Evolutionary conservation across 495 filamentous ascomycete species (phyloP), one percentile per base, ranked within the genome.

Genomic region (Podospora tetraspora): DNA sequence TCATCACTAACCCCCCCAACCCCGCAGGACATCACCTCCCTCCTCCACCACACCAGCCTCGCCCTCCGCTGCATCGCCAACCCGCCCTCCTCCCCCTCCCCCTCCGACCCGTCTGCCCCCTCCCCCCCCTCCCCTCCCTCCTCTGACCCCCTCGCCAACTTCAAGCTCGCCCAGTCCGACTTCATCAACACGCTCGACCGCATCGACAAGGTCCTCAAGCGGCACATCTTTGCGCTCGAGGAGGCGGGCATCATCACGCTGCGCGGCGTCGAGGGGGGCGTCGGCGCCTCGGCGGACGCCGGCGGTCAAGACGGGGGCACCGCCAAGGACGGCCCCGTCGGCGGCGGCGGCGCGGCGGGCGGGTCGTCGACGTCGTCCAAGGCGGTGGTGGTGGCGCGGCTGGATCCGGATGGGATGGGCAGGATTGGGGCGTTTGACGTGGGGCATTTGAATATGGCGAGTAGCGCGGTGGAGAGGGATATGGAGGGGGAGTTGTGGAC

Each of bases 391-490:
- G 70, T 65, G 68, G 68, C 62, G 69, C 70, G 69, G 71, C 64
- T 83, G 30, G 75, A 80, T 52, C 82, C 79, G 0, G 79, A 85
- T 70, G 79, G 85, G 66, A 81, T 84, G 64, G 86, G 86, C 10
- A 82, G 84, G 63, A 80, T 89, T 21, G 89, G 89, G 3, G 79
- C 79, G 27, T 78, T 94, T 59, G 93, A 97, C 77, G 87, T 95
- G 16, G 92, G 92, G 62, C 90, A 88, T 87, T 79, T 97, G 73
- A 97, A 97, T 72, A 90, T 90, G 77, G 85, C 91, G 67, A 90
- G 89, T 68, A 88, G 90, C 70, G 88, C 87, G 32, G 88, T 94
- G 19, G 91, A 88, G 57, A 88, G 86, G 72, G 88, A 91, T 67
- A 92, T 91, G 83, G 91, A 95, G 75, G 84, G 84, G 13, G 92